Percentiles rank a stretch among this genome's conserved stretches.
Evolutionary conservation across 2,329 filamentous ascomycete species (phyloP).

Genomic region (Domatiomyces catenatus): DNA sequence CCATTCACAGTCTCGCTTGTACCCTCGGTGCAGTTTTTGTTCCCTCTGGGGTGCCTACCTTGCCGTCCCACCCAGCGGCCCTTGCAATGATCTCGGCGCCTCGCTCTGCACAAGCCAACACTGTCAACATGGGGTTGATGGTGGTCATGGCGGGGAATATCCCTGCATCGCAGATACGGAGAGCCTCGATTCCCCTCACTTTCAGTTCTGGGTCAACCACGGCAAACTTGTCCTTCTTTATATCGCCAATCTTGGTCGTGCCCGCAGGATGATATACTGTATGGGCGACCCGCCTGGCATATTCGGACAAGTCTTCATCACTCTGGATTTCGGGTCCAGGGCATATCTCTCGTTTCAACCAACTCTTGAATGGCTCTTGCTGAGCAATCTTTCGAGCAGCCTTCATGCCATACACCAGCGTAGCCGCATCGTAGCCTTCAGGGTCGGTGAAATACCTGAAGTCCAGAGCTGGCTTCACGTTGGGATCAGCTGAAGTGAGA

Average conservation of each 20-base stretch:
- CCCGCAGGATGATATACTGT: slow-evolving; percentile 84
- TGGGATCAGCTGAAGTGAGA: slow-evolving; percentile 59
- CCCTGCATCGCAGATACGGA: slow-evolving; percentile 73
- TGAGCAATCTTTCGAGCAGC: slow-evolving; percentile 63
- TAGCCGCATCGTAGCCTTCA: slow-evolving; percentile 71
- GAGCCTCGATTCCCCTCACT: slow-evolving; percentile 54
- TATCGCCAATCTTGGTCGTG: slow-evolving; percentile 79
- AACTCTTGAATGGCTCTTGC: slow-evolving; percentile 62
- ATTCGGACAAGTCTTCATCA: slow-evolving; percentile 68
- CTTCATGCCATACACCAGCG: slow-evolving; percentile 60
- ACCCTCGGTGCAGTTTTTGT: neutral
- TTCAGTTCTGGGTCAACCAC: slow-evolving; percentile 66
- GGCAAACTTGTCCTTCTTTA: slow-evolving; percentile 50
- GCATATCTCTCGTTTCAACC: slow-evolving; percentile 69
- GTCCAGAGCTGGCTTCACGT: slow-evolving; percentile 66
- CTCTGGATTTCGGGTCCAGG: slow-evolving; percentile 58
- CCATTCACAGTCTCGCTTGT: too few relatives aligned
- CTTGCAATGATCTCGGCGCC: slow-evolving; percentile 69
- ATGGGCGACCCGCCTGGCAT: slow-evolving; percentile 65
- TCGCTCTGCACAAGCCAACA: slow-evolving; percentile 67
- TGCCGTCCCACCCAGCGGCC: slow-evolving; percentile 48
- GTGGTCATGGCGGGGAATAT: slow-evolving; percentile 77
- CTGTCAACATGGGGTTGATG: slow-evolving; percentile 84
- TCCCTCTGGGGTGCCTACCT: neutral
- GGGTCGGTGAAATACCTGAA: slow-evolving; percentile 83